These are phyloP conservation scores for Aquilaria malaccensis DNA, from an alignment of 345 rosid species.

Conservation along the genomic window DNA sequence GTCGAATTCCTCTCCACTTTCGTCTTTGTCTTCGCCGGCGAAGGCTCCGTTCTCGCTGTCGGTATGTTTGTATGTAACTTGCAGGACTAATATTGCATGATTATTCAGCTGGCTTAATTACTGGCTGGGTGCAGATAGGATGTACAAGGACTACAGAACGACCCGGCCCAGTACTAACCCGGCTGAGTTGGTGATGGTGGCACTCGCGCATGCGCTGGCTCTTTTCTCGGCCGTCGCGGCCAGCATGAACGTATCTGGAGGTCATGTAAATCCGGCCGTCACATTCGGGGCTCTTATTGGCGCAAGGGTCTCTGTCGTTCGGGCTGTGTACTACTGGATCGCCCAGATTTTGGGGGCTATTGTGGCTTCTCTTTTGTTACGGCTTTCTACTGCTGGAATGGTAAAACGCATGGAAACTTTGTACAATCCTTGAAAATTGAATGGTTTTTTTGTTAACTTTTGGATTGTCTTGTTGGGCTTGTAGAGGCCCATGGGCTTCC, in stretches of 20 bases:
- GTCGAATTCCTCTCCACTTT: slow-evolving; percentile 12
- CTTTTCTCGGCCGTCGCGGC: slow-evolving; percentile 12
- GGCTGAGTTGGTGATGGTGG: slow-evolving; percentile 9
- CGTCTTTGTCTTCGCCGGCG: slow-evolving; percentile 13
- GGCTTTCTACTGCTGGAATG: slow-evolving; percentile 8
- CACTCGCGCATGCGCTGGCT: slow-evolving; percentile 13
- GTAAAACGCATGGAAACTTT: background rate
- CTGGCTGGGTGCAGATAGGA: slow-evolving; percentile 4
- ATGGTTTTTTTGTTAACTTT: too few relatives aligned
- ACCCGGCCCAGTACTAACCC: background rate
- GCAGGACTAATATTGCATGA: too few relatives aligned
- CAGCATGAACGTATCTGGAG: slow-evolving; percentile 11
- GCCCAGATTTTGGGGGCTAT: slow-evolving; percentile 14
- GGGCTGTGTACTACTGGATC: slow-evolving; percentile 12
- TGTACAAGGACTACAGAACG: slow-evolving; percentile 4
- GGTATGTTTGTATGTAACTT: background rate
- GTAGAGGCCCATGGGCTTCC: slow-evolving; percentile 10
- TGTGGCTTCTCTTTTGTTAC: slow-evolving; percentile 14
- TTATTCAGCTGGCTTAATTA: too few relatives aligned
- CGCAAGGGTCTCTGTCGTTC: slow-evolving; percentile 12
- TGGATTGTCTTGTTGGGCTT: background rate
- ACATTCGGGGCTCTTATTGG: slow-evolving; percentile 13
- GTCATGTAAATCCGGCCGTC: slow-evolving; percentile 12
- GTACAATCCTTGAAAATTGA: background rate
- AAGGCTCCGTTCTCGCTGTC: slow-evolving; percentile 16